Conservation (phyloP, 257 asterid species). For the Plantago major region DNA sequence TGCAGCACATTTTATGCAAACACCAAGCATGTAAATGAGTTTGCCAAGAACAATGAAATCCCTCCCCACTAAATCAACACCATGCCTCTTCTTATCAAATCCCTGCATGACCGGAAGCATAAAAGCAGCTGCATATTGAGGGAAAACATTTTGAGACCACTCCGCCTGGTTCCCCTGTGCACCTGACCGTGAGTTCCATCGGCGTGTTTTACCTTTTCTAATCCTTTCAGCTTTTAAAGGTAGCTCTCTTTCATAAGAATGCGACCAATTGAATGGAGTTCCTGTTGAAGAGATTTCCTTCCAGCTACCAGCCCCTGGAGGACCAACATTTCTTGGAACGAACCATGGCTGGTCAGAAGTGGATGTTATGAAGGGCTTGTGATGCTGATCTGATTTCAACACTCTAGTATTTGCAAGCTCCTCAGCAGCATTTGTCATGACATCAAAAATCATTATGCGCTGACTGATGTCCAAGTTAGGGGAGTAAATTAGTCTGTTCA, state of each 20-base stretch:
- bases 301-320: conserved; percentile 81
- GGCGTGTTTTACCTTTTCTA: conserved; percentile 66
- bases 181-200: conserved; percentile 56
- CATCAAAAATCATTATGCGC: conserved; percentile 83
- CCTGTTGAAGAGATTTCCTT: conserved; percentile 67
- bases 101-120: conserved; percentile 96
- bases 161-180: conserved; percentile 38
- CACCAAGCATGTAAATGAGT: conserved; percentile 84
- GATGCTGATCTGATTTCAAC: conserved; percentile 33
- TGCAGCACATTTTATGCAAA: conserved; percentile 83
- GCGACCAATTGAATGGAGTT: conserved; percentile 74
- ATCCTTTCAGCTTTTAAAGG: conserved; percentile 54
- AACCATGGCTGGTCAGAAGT: conserved; percentile 74
- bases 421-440: conserved; percentile 84
- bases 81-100: conserved; percentile 85
- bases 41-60: conserved; percentile 88
- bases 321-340: conserved; percentile 59
- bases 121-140: conserved; percentile 84
- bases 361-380: conserved; percentile 48
- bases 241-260: conserved; percentile 85
- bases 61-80: conserved; percentile 79
- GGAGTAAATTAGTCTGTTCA: conserved; percentile 74
- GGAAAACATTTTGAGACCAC: conserved; percentile 65
- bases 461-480: conserved; percentile 86
- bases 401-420: conserved; percentile 68